These are phyloP conservation scores for Pseudoperonospora humuli DNA, from an alignment of 352 stramenopile genomes.

Conservation along the genomic window DNA sequence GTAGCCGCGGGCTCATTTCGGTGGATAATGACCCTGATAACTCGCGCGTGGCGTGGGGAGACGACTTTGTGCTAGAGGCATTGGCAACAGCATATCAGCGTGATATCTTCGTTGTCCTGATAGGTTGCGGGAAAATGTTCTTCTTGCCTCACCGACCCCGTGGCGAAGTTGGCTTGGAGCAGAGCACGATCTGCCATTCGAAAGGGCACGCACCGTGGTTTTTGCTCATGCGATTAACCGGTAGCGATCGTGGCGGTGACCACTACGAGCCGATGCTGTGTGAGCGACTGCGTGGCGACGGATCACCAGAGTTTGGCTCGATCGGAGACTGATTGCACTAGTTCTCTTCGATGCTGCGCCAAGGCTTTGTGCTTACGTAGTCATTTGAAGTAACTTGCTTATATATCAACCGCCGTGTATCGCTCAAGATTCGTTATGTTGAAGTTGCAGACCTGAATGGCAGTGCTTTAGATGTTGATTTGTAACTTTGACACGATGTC, in stretches of 20 bases:
- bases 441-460: too few species aligned
- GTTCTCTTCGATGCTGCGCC: neutral
- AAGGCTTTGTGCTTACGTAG: constrained; percentile 16
- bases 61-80: constrained; percentile 80
- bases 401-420: constrained; percentile 19
- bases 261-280: constrained; percentile 87
- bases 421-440: neutral
- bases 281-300: constrained; percentile 72
- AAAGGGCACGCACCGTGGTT: constrained; percentile 84
- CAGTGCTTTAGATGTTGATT: too few species aligned
- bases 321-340: constrained; percentile 58
- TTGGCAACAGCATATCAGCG: constrained; percentile 82
- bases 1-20: constrained; percentile 60
- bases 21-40: constrained; percentile 77
- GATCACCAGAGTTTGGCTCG: constrained; percentile 73
- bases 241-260: constrained; percentile 74
- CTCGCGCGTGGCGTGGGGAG: constrained; percentile 75
- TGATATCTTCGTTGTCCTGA: constrained; percentile 84
- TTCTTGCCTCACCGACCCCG: constrained; percentile 78
- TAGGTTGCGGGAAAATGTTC: constrained; percentile 84
- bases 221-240: constrained; percentile 80
- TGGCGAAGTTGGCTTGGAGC: constrained; percentile 27
- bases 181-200: constrained; percentile 43
- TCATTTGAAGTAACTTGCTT: constrained; percentile 6
- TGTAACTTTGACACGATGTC: too few species aligned